Conservation (phyloP, 176 grass and related monocot species). For the Phyllostachys edulis region DNA sequence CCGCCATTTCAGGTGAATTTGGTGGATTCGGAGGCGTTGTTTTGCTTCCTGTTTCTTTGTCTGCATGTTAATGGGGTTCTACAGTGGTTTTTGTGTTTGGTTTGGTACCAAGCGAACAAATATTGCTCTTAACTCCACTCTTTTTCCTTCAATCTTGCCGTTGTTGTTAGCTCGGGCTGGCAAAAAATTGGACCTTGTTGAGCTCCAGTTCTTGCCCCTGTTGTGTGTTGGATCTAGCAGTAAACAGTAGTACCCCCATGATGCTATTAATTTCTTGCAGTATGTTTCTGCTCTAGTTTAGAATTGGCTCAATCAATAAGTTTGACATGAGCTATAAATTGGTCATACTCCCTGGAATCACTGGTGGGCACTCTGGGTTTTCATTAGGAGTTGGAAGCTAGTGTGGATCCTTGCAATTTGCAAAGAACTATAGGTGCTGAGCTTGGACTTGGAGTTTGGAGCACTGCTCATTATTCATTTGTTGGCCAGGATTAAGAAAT, state of each 20-base stretch:
- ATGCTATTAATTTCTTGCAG: conserved; percentile 1
- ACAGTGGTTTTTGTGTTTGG: not conserved
- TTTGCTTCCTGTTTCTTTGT: not conserved
- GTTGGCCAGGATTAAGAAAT: conserved; percentile 29
- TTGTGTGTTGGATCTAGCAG: conserved; percentile 25
- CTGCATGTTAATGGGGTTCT: not conserved
- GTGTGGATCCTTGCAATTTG: conserved; percentile 24
- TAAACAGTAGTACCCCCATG: not conserved
- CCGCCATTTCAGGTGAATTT: not conserved
- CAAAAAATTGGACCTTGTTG: not conserved
- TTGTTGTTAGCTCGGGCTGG: conserved; percentile 6
- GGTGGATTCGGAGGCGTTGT: not conserved
- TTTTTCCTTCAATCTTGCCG: not conserved
- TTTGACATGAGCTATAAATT: conserved; percentile 33
- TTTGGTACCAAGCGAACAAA: not conserved
- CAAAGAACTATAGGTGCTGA: not conserved
- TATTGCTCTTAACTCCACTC: not conserved
- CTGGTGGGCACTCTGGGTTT: conserved; percentile 22
- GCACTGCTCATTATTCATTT: not conserved
- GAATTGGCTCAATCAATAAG: conserved; percentile 29
- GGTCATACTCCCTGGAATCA: not conserved
- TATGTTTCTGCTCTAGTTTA: conserved; percentile 22
- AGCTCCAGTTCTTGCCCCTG: conserved; percentile 11
- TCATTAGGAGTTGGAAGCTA: conserved; percentile 10
- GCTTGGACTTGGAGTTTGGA: conserved; percentile 19